A percentile compares a stretch with the other conserved stretches of the same genome.
phyloP scores from a whole-genome alignment of 208 protist species.

The Crithidia sp. region DNA sequence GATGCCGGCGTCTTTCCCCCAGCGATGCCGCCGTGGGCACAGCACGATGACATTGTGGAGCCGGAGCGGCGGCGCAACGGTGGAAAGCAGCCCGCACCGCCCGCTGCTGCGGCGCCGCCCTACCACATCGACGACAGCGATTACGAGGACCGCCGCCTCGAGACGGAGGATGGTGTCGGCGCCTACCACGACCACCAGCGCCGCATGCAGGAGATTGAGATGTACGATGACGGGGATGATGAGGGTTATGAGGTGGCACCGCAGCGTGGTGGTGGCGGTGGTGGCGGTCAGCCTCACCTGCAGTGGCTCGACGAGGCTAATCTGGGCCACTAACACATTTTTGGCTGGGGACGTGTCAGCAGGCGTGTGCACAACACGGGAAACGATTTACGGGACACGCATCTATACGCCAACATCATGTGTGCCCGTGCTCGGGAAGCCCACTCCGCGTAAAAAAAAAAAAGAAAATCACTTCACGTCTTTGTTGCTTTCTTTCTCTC shows the following conservation, averaged over 20 bases:
- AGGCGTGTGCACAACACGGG: no score
- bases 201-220: constrained; percentile 29
- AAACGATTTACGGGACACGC: no score
- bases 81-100: background rate
- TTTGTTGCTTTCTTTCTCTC: background rate
- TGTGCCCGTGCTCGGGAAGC: background rate
- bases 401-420: no score
- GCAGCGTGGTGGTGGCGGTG: background rate
- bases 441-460: background rate
- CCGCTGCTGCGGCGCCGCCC: constrained; percentile 2
- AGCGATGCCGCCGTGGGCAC: background rate
- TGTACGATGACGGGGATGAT: constrained; percentile 19
- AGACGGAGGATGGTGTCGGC: background rate
- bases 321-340: background rate
- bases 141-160: constrained; percentile 20
- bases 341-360: no score
- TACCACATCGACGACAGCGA: constrained; percentile 23
- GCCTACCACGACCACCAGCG: constrained; percentile 1
- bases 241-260: constrained; percentile 7
- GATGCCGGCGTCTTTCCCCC: constrained; percentile 41
- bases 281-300: constrained; percentile 3
- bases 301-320: constrained; percentile 20
- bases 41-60: background rate
- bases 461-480: background rate
- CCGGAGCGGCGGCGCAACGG: background rate